Conservation (phyloP, 768 basidiomycete genomes). For the Macrocybe gigantea region DNA sequence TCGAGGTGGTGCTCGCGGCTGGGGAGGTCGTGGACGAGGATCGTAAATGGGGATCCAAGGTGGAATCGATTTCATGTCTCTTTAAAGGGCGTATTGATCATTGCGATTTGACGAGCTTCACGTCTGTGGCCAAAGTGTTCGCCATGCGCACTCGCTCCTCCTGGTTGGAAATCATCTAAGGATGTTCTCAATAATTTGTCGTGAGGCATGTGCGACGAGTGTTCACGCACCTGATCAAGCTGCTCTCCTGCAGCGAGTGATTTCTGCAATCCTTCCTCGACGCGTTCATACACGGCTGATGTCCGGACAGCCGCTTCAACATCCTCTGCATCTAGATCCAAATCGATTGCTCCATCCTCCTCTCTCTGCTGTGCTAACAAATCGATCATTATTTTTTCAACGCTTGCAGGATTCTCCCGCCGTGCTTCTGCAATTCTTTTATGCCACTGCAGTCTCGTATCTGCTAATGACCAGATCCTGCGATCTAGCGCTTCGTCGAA, state of each 20-base stretch:
- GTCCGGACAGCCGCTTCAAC: too few species aligned
- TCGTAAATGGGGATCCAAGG: constrained; percentile 7
- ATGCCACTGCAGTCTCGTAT: constrained; percentile 72
- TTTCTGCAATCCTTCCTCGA: constrained; percentile 26
- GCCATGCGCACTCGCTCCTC: constrained; percentile 44
- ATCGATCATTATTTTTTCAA: constrained; percentile 32
- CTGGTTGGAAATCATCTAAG: constrained; percentile 42
- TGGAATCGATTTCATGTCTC: constrained; percentile 11
- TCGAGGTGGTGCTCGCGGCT: constrained; percentile 38
- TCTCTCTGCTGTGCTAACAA: constrained; percentile 24
- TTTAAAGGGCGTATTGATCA: constrained; percentile 21
- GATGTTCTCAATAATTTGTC: not conserved
- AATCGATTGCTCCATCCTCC: constrained; percentile 12
- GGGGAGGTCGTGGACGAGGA: constrained; percentile 31
- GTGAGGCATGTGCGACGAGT: not conserved
- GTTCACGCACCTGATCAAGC: constrained; percentile 42
- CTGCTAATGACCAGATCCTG: constrained; percentile 73
- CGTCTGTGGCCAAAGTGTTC: constrained; percentile 38
- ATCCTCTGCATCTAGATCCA: not conserved
- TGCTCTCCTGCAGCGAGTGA: constrained; percentile 38
- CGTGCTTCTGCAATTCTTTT: constrained; percentile 64
- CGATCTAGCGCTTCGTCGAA: constrained; percentile 87
- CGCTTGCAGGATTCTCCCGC: constrained; percentile 50
- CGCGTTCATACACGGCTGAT: constrained; percentile 6
- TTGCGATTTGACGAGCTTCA: constrained; percentile 39